Conservation (phyloP, 2,329 filamentous ascomycete species). For the Aureobasidium sp. region DNA sequence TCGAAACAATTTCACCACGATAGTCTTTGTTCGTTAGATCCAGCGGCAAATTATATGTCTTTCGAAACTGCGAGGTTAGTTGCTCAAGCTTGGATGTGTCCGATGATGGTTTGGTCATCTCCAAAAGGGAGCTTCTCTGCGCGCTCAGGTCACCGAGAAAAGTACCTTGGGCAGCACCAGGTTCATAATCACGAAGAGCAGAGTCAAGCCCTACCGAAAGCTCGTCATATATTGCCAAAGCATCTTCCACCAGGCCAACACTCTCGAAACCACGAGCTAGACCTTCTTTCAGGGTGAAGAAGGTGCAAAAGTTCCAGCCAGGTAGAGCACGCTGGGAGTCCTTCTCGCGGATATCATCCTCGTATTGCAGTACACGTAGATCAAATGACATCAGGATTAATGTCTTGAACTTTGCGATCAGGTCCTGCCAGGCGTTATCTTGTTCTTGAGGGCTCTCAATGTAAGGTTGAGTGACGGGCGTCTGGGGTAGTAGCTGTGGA, state of each 20-base stretch:
- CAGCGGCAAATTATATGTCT: conserved; percentile 30
- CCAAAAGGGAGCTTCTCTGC: conserved; percentile 13
- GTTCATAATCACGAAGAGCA: conserved; percentile 66
- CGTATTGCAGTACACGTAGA: conserved; percentile 82
- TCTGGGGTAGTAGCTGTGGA: conserved; percentile 39
- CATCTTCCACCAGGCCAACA: conserved; percentile 91
- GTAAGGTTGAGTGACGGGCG: conserved; percentile 43
- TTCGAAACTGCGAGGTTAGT: conserved; percentile 1
- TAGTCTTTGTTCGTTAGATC: conserved; percentile 61
- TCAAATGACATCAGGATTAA: conserved; percentile 88
- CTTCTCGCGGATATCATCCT: conserved; percentile 93
- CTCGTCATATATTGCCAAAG: conserved; percentile 89
- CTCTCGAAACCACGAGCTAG: conserved; percentile 91
- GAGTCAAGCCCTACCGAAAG: conserved; percentile 79
- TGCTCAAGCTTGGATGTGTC: neutral
- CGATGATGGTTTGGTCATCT: neutral
- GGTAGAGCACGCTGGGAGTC: conserved; percentile 79
- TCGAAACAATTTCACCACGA: conserved; percentile 83
- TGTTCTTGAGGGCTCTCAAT: conserved; percentile 69
- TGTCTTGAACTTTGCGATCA: conserved; percentile 79
- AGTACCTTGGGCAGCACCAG: conserved; percentile 35
- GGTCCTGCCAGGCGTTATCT: conserved; percentile 73
- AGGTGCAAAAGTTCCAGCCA: conserved; percentile 99
- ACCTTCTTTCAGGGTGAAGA: conserved; percentile 96
- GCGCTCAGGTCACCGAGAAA: conserved; percentile 15